Evolutionary conservation across 306 rosid genomes (phyloP).

Genomic region (Vigna nakashimae): DNA sequence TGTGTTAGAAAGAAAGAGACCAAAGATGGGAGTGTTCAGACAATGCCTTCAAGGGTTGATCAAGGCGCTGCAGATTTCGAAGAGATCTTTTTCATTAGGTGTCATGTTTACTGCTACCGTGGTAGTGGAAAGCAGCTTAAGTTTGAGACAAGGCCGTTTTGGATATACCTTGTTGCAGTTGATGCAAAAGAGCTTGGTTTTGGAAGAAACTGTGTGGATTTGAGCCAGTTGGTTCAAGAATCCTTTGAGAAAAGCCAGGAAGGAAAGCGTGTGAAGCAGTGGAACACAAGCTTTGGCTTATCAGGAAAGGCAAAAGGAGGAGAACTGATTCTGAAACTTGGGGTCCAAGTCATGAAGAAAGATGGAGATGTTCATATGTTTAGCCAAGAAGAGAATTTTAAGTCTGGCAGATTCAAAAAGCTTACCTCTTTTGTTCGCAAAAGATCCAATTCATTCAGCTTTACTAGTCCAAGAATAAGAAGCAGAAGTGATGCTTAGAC

Average conservation of each 20-base stretch:
- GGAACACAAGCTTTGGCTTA: slow-evolving; percentile 75
- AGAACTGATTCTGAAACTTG: slow-evolving; percentile 74
- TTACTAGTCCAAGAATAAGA: slow-evolving; percentile 72
- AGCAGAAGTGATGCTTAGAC: slow-evolving; percentile 62
- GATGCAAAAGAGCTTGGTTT: slow-evolving; percentile 83
- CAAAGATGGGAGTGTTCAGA: slow-evolving; percentile 81
- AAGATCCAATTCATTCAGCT: slow-evolving; percentile 87
- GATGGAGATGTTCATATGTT: slow-evolving; percentile 77
- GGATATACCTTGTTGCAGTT: slow-evolving; percentile 73
- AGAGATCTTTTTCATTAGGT: slow-evolving; percentile 83
- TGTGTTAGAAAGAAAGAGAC: slow-evolving; percentile 88
- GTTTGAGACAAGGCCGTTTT: slow-evolving; percentile 80
- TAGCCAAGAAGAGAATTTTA: slow-evolving; percentile 54
- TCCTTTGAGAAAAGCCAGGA: slow-evolving; percentile 68
- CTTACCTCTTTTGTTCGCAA: slow-evolving; percentile 57
- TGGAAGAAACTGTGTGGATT: slow-evolving; percentile 70
- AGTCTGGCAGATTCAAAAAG: slow-evolving; percentile 46
- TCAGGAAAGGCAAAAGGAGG: slow-evolving; percentile 91
- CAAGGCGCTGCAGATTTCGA: slow-evolving; percentile 95
- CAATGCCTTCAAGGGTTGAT: slow-evolving; percentile 88
- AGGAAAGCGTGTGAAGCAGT: slow-evolving; percentile 75
- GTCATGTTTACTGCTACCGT: slow-evolving; percentile 68
- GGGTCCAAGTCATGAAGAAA: slow-evolving; percentile 90
- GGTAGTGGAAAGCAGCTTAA: slow-evolving; percentile 56
- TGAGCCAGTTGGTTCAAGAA: slow-evolving; percentile 74